Percentiles rank a stretch among this genome's conserved stretches.
Evolutionary conservation across 768 basidiomycete genomes (phyloP).

Genomic region (Mycena floridula): DNA sequence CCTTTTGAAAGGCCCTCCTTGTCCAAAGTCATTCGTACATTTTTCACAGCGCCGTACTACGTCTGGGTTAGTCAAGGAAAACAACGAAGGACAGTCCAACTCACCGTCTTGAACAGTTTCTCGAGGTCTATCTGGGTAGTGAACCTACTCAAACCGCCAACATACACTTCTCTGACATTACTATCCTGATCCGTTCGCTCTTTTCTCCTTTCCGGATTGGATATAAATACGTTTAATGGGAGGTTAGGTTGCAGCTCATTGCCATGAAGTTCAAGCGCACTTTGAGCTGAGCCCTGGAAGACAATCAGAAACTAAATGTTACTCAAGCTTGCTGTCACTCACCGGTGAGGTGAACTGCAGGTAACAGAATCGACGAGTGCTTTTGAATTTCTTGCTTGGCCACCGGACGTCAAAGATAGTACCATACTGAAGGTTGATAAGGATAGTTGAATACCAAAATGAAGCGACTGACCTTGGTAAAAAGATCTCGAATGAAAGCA

Average conservation of each 20-base stretch:
- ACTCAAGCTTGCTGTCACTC: conserved; percentile 19
- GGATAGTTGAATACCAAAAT: neutral
- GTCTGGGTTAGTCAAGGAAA: conserved; percentile 1
- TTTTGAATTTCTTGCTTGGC: conserved; percentile 97
- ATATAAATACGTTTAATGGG: conserved; percentile 72
- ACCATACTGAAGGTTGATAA: conserved; percentile 57
- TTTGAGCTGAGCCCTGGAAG: conserved; percentile 56
- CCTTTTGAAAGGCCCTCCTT: conserved; percentile 69
- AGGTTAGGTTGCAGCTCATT: conserved; percentile 67
- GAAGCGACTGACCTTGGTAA: conserved; percentile 55
- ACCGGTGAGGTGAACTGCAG: conserved; percentile 87
- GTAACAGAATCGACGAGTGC: conserved; percentile 87
- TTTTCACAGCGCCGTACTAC: conserved; percentile 80
- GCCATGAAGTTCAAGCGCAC: conserved; percentile 75
- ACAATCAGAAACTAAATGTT: neutral
- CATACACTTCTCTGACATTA: conserved; percentile 79
- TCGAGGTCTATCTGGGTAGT: conserved; percentile 73
- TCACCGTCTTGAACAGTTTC: conserved; percentile 71
- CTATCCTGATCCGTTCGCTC: conserved; percentile 86
- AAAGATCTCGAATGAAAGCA: conserved; percentile 62
- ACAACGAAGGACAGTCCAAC: conserved; percentile 14
- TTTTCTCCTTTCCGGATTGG: conserved; percentile 86
- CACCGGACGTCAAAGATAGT: conserved; percentile 91
- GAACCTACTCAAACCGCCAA: conserved; percentile 79
- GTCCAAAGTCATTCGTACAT: conserved; percentile 73